Conservation (phyloP, 192 early-diverging fungal genomes). For the Spizellomyces sp. region DNA sequence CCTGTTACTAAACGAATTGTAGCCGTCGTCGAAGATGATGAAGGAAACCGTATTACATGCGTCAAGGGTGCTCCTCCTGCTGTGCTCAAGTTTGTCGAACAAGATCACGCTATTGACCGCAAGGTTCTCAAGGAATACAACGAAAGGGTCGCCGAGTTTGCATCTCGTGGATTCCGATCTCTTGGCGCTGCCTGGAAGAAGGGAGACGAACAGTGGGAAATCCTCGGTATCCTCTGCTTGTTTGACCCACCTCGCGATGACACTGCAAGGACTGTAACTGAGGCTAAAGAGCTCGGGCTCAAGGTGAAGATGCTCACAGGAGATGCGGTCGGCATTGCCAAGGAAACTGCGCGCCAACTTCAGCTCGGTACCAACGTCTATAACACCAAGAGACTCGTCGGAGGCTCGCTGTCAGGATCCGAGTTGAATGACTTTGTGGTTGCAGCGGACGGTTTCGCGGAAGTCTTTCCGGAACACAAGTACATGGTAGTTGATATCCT, state of each 20-base stretch:
- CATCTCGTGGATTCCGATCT: constrained; percentile 61
- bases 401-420: constrained; percentile 69
- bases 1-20: constrained; percentile 74
- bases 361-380: constrained; percentile 83
- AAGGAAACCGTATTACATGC: constrained; percentile 71
- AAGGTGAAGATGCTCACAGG: constrained; percentile 93
- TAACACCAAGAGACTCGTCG: constrained; percentile 75
- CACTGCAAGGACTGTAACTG: constrained; percentile 75
- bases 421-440: constrained; percentile 18
- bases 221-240: constrained; percentile 84
- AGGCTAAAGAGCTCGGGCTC: constrained; percentile 72
- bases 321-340: constrained; percentile 87
- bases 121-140: constrained; percentile 32
- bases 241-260: constrained; percentile 89
- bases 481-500: constrained; percentile 80
- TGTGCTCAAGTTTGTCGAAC: constrained; percentile 59
- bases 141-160: constrained; percentile 70
- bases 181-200: constrained; percentile 66
- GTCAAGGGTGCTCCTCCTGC: constrained; percentile 88
- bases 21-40: constrained; percentile 71
- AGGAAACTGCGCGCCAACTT: constrained; percentile 77
- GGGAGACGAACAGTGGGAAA: constrained; percentile 52
- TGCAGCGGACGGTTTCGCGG: constrained; percentile 17
- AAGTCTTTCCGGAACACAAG: constrained; percentile 78
- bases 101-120: constrained; percentile 51